Evolutionary conservation across 2,329 filamentous ascomycete genomes (phyloP), one percentile per base, ranked within the genome.

Genomic region (Cadophora luteo-olivacea): DNA sequence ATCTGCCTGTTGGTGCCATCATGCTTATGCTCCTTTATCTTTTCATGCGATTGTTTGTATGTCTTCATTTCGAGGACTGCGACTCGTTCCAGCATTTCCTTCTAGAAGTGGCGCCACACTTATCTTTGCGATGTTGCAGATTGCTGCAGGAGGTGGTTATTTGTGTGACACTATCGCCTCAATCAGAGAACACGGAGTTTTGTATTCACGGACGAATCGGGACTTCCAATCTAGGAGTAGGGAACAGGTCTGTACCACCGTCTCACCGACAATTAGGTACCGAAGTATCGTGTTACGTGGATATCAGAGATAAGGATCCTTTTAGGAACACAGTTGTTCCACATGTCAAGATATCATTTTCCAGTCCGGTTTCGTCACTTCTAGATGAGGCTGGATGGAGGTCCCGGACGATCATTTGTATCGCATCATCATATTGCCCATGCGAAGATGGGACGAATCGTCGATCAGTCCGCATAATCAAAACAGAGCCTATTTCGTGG

Each of bases 71-170:
- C 41, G 38, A 29, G 57, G 7, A 61, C 33, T 22, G 33, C 22
- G 33, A 45, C n/a, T 41, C 24, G 6, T 49, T 62, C 60, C 60
- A 62, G 58, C 38, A 5, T 64, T 57, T 24, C 32, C 38, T 60
- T 58, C 25, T 54, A 57, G 24, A 45, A 51, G 66, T 67, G 60
- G 66, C 66, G 61, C 66, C 52, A 64, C 54, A 64, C 41, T 67
- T 60, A 64, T 64, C 61, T 25, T 45, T 36, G 3, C 29, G 36
- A 7, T 51, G 60, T 66, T 54, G 60, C 63, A 62, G 54, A 64
- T 57, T 68, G 48, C 64, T 69, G 54, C 54, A 70, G 54, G 54
- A 55, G 38, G 48, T 51, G 60, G 52, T 63, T 48, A 60, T 66
- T 61, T 52, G 32, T 67, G 45, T 61, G 24, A 61, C 63, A 22